Evolutionary conservation across 2,329 filamentous ascomycete species (phyloP), one percentile per base, ranked within the genome.

Genomic region (Sclerotinia minor): DNA sequence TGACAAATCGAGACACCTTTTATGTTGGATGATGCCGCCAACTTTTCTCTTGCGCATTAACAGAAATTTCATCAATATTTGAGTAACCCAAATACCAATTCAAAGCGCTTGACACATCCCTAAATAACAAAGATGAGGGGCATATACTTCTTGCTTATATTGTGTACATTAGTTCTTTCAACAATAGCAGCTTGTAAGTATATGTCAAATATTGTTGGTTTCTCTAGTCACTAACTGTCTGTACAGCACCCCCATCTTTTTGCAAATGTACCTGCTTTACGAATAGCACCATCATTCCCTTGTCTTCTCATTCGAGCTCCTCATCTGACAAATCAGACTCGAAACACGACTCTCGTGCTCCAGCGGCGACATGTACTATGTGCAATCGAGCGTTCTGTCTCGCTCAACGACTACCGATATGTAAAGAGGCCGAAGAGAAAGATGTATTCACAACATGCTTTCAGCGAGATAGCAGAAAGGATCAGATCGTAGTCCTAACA

Each of bases 201-300:
- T 68, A 19, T 26, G 17, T 41, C 47, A 1, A 13, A 41, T 4
- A 49, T 24, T 38, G 11, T 50, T 15, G n/a, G n/a, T 15, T 53
- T 54, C 11, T 24, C 24, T 17, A 55, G 11, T 11, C 41, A 19
- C 75, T 76, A 70, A 77, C 71, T 65, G 29, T n/a, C 41, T 47
- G 19, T 21, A 26, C 74, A 89, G 86, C 84, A 44, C 83, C 85
- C 54, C 86, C 85, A 24, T 85, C 84, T 2, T 89, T 89, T 77
- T 89, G 87, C 82, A 89, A 89, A 82, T 89, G 87, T 79, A 89
- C 86, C 72, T 89, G 87, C 80, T 88, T 88, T 80, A 86, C 85
- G 73, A 89, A 89, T 80, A 87, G 85, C 81, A 89, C 86, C 72
- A 87, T 89, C 74, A 87, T 89, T 75, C 82, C 84, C 19, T 82